These are phyloP conservation scores for peach (Prunus persica) DNA, from an alignment of 306 rosid species.

Conservation along the genomic window Prunus_persica_NCBIv2 NC_034010.1:9111501-9112000, in stretches of 20 bases:
- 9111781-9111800: neutral
- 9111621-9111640: no score
- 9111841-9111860: neutral
- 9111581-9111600: no score
- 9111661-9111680: neutral
- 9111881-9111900: conserved; percentile 34
- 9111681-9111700: neutral
- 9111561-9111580: no score
- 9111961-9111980: conserved; percentile 15
- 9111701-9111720: neutral
- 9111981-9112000: neutral
- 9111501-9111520: no score
- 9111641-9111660: neutral
- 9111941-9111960: conserved; percentile 11
- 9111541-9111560: no score
- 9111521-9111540: no score
- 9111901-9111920: conserved; percentile 32
- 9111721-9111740: neutral
- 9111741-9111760: neutral
- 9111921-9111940: conserved; percentile 30
- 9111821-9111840: neutral
- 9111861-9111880: conserved; percentile 10
- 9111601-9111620: no score
- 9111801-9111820: neutral
- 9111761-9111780: neutral